Evolutionary conservation across 768 basidiomycete species (phyloP).

Genomic region (Astraeus odoratus): DNA sequence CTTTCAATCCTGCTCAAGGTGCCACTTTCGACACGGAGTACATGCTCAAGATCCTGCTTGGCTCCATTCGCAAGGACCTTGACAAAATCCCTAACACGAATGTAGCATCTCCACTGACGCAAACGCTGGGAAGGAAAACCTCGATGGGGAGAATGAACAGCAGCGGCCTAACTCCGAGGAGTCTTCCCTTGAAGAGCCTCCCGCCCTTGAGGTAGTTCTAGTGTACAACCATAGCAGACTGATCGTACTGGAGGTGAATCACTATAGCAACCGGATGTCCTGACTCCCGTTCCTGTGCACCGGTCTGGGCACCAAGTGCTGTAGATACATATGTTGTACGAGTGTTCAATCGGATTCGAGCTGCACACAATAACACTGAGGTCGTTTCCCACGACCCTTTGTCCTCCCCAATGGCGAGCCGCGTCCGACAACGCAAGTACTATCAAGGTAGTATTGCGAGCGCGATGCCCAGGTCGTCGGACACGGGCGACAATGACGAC

Average conservation of each 20-base stretch:
- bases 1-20: conserved; percentile 27
- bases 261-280: too few relatives aligned
- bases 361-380: neutral
- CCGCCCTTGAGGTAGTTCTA: too few relatives aligned
- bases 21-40: conserved; percentile 28
- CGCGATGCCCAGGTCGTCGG: conserved; percentile 5
- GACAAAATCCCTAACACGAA: conserved; percentile 10
- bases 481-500: conserved; percentile 14
- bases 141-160: too few relatives aligned
- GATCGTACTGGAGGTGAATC: too few relatives aligned
- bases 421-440: conserved; percentile 18
- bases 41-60: conserved; percentile 30
- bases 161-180: too few relatives aligned
- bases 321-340: too few relatives aligned
- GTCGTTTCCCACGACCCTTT: conserved; percentile 19
- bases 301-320: too few relatives aligned
- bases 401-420: conserved; percentile 15
- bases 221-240: too few relatives aligned
- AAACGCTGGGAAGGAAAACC: neutral
- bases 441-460: conserved; percentile 5
- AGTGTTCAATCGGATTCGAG: neutral
- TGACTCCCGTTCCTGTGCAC: too few relatives aligned
- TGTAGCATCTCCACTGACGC: conserved; percentile 6
- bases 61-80: conserved; percentile 15
- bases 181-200: too few relatives aligned